These are phyloP conservation scores for Smallanthus sonchifolius DNA, from an alignment of 129 eudicot genomes.

Conservation along the genomic window DNA sequence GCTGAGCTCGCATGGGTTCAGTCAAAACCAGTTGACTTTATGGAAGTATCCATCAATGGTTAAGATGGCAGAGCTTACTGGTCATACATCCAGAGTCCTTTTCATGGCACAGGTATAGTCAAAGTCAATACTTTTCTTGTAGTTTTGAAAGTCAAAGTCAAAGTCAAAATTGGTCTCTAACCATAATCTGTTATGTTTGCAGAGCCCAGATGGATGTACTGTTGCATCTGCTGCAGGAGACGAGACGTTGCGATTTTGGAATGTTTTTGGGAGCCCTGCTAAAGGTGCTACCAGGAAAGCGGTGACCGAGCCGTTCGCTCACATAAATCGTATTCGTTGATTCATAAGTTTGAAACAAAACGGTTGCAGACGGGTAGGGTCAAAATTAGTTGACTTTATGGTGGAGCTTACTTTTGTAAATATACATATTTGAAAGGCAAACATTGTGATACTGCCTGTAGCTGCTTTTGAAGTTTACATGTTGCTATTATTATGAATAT, in stretches of 20 bases:
- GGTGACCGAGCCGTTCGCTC: neutral
- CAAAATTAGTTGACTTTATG: too few species aligned
- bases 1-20: constrained; percentile 87
- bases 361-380: too few species aligned
- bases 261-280: constrained; percentile 36
- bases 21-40: constrained; percentile 82
- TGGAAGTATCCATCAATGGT: constrained; percentile 99
- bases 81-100: constrained; percentile 88
- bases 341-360: too few species aligned
- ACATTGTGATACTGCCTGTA: too few species aligned
- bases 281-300: neutral
- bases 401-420: too few species aligned
- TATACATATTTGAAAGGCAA: too few species aligned
- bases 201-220: constrained; percentile 73
- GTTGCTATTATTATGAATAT: too few species aligned
- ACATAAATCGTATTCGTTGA: neutral
- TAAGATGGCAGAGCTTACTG: constrained; percentile 83
- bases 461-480: too few species aligned
- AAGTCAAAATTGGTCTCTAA: too few species aligned
- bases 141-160: too few species aligned
- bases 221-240: constrained; percentile 92
- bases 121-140: too few species aligned
- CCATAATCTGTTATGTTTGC: neutral
- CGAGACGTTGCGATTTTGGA: constrained; percentile 81
- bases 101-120: constrained; percentile 75